Evolutionary conservation across 2,329 filamentous ascomycete species (phyloP), one percentile per base, ranked within the genome.

Genomic region (Aspergillus japonicus): DNA sequence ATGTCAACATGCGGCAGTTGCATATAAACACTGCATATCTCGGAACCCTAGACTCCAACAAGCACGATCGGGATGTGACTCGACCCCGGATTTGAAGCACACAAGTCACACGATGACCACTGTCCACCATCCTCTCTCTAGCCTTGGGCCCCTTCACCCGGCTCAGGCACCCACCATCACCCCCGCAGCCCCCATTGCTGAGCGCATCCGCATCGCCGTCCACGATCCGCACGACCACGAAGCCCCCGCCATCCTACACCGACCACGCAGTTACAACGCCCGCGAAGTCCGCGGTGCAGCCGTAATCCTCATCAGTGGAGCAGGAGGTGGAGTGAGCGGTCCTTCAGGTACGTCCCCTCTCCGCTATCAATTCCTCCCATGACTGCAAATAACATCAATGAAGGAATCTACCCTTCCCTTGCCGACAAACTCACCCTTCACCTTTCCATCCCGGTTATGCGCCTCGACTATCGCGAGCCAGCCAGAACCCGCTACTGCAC

Each of bases 391-490:
- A 23, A 19, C 12, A 24, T 19, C 12, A 2, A 21, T 33, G 10
- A n/a, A 69, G 69, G 69, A 12, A 69, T 71, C 50, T 80, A 80
- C 62, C 70, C 79, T 5, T 74, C 73, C 0, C 70, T 79, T 1
- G 77, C 71, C 16, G 71, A 77, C 57, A 81, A 80, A 64, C 65
- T 80, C 12, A 73, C 76, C 23, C 58, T 80, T 21, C 58, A 69
- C n/a, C 58, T 69, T 5, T 73, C 71, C 29, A 71, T 80, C 57
- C 77, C 76, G 1, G 70, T 69, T n/a, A 63, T 80, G 42, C 70
- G 77, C 5, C 71, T 80, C 8, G 77, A 80, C 63, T 80, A 79
- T 63, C 72, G 75, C 21, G 68, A 68, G 48, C 73, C 76, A 1
- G 76, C 74, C 0, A 61, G 67, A 12, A 75, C 68, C 35, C 63